These are phyloP conservation scores for Cardamine occulta DNA, from an alignment of 345 rosid genomes.

Conservation along the genomic window DNA sequence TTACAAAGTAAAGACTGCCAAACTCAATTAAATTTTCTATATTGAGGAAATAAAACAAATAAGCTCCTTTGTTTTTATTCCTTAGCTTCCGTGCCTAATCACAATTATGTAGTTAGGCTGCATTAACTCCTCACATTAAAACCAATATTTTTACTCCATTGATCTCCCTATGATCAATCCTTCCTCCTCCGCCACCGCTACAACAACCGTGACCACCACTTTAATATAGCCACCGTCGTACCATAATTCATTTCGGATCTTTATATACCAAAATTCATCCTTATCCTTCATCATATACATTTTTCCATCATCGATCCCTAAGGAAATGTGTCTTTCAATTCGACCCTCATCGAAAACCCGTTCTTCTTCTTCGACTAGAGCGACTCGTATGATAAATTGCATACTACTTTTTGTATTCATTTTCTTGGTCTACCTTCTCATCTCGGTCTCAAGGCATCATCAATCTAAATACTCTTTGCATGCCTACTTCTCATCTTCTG, in stretches of 20 bases:
- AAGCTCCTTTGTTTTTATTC: slow-evolving; percentile 11
- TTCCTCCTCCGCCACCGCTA: slow-evolving; percentile 24
- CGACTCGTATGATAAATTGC: slow-evolving; percentile 43
- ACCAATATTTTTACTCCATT: slow-evolving; percentile 1
- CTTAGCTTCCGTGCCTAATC: slow-evolving; percentile 24
- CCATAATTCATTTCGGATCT: background rate
- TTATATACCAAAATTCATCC: background rate
- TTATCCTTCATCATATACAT: background rate
- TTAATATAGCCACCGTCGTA: slow-evolving; percentile 6
- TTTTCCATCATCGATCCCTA: background rate
- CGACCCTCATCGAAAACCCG: slow-evolving; percentile 44
- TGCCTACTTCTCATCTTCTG: slow-evolving; percentile 41
- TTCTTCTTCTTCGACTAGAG: slow-evolving; percentile 14
- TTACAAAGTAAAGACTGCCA: slow-evolving; percentile 11
- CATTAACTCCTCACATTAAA: slow-evolving; percentile 4
- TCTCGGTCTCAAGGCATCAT: slow-evolving; percentile 50
- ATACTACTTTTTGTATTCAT: slow-evolving; percentile 49
- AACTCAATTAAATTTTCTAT: slow-evolving; percentile 6
- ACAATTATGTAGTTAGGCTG: slow-evolving; percentile 24
- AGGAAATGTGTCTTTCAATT: slow-evolving; percentile 47
- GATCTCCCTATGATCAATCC: slow-evolving; percentile 10
- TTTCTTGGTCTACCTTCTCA: slow-evolving; percentile 52
- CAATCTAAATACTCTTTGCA: slow-evolving; percentile 41
- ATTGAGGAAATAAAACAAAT: background rate
- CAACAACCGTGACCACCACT: slow-evolving; percentile 35